phyloP scores from a whole-genome alignment of 805 yeast genomes.

The Metschnikowia colocasiae region DNA sequence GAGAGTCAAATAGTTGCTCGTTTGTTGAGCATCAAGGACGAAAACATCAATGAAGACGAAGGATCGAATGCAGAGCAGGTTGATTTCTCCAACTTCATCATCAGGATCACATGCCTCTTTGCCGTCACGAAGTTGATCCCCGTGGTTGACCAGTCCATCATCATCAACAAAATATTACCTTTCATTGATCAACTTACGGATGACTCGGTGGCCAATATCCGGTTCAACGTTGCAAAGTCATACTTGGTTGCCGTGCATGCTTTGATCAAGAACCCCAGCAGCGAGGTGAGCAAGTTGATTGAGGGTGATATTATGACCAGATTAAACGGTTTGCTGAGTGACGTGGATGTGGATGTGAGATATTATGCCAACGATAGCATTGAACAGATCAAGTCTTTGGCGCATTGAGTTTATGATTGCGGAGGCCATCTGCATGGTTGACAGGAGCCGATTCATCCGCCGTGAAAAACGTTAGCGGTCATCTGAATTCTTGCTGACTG shows the following conservation, averaged over 20 bases:
- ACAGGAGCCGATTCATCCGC: background rate
- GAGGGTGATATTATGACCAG: slow-evolving; percentile 55
- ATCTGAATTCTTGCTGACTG: slow-evolving; percentile 1
- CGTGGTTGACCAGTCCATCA: slow-evolving; percentile 55
- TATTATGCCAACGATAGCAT: slow-evolving; percentile 73
- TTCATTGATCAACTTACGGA: slow-evolving; percentile 66
- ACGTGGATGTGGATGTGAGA: slow-evolving; percentile 85
- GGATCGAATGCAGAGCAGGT: slow-evolving; percentile 30
- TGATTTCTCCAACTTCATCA: slow-evolving; percentile 72
- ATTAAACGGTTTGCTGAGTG: slow-evolving; percentile 61
- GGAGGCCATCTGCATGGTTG: background rate
- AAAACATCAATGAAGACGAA: slow-evolving; percentile 20
- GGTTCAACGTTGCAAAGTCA: slow-evolving; percentile 92
- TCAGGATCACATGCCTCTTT: slow-evolving; percentile 85
- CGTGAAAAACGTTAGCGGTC: slow-evolving; percentile 1
- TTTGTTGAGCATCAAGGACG: slow-evolving; percentile 43
- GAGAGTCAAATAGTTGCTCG: slow-evolving; percentile 76
- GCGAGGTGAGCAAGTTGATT: slow-evolving; percentile 24
- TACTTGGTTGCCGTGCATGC: slow-evolving; percentile 59
- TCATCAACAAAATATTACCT: slow-evolving; percentile 68
- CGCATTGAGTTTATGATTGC: background rate
- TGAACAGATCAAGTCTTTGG: slow-evolving; percentile 22
- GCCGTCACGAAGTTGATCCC: slow-evolving; percentile 81
- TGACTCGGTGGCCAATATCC: slow-evolving; percentile 90
- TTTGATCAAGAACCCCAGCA: slow-evolving; percentile 27